A percentile compares a stretch with the other conserved stretches of the same genome.
Evolutionary conservation across 768 basidiomycete genomes (phyloP).

Genomic region (Rhizopogon sp.): DNA sequence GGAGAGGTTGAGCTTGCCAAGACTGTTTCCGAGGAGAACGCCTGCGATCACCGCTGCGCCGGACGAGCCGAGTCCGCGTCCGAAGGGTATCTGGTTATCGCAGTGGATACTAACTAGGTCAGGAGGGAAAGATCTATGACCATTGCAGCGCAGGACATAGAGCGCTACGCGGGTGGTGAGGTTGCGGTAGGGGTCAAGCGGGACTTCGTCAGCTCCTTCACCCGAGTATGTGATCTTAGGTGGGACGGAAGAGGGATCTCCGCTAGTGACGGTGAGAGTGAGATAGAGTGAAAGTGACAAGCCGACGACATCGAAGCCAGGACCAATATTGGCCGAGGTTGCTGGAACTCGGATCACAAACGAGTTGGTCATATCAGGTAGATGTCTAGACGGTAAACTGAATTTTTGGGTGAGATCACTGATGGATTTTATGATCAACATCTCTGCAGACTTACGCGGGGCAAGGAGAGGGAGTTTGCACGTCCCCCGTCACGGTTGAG

Average conservation of each 20-base stretch:
- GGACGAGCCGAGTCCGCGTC: conserved; percentile 94
- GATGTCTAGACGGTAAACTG: neutral
- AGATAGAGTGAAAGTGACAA: conserved; percentile 88
- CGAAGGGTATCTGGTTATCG: conserved; percentile 95
- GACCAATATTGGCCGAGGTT: conserved; percentile 98
- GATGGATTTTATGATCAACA: neutral
- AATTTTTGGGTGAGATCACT: neutral
- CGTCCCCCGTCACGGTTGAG: neutral
- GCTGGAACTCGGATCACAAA: conserved; percentile 86
- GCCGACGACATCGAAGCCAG: conserved; percentile 99
- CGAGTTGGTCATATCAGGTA: conserved; percentile 16
- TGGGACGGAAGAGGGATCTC: conserved; percentile 32
- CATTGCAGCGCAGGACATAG: conserved; percentile 92
- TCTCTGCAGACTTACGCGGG: neutral
- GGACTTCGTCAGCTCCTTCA: conserved; percentile 87
- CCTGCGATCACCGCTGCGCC: conserved; percentile 99
- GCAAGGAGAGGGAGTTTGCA: neutral
- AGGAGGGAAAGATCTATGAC: conserved; percentile 68
- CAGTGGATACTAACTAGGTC: conserved; percentile 64
- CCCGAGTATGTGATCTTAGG: conserved; percentile 78
- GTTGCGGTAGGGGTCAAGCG: conserved; percentile 94
- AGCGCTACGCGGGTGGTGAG: conserved; percentile 95
- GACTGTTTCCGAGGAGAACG: conserved; percentile 81
- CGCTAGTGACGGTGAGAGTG: conserved; percentile 59
- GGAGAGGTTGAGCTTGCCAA: conserved; percentile 70